Evolutionary conservation across 345 rosid species (phyloP), one percentile per base, ranked within the genome.

Genomic region (Euphorbia tirucalli): DNA sequence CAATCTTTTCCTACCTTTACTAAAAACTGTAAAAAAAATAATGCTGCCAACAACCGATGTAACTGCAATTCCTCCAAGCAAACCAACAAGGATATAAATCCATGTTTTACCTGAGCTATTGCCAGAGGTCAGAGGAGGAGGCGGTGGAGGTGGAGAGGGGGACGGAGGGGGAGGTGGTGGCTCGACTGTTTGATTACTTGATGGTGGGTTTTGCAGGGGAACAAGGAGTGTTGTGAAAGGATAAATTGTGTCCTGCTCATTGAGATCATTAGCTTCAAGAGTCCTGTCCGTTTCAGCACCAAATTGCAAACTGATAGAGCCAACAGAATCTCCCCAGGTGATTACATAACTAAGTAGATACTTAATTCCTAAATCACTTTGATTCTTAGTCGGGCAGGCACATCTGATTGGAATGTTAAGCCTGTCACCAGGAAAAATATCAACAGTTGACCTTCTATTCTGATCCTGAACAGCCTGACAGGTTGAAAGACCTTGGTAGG

Each of bases 401-500:
- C 85, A 82, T 74, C 85, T 74, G 16, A 82, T 74, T 6, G 83
- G 97, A 77, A 88, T 83, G 22, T 37, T 68, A 8, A 90, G 65
- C 25, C 72, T 78, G 30, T 68, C 68, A 25, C 90, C 92, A 21
- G 68, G 7, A 14, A 31, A 24, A 56, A 88, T 68, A 62, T 74
- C 13, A 0, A 11, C 21, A 13, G 88, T 44, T 0, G 57, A 22
- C 35, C 59, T 74, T 55, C 46, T 68, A 64, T 73, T 85, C 72
- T 83, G 85, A 55, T 68, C 74, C 76, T 69, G 75, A 66, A 93
- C 28, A 61, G 97, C 93, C 71, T 91, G 97, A 72, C 98, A 89
- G 2, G 92, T 93, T 2, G 97, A 85, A 25, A 93, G 85, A 14
- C 92, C 98, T 69, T 93, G 88, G 25, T 75, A 85, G 16, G 89